Evolutionary conservation across 1,139 yeast genomes (phyloP), one percentile per base, ranked within the genome.

Genomic region (Candida frijolesensis): DNA sequence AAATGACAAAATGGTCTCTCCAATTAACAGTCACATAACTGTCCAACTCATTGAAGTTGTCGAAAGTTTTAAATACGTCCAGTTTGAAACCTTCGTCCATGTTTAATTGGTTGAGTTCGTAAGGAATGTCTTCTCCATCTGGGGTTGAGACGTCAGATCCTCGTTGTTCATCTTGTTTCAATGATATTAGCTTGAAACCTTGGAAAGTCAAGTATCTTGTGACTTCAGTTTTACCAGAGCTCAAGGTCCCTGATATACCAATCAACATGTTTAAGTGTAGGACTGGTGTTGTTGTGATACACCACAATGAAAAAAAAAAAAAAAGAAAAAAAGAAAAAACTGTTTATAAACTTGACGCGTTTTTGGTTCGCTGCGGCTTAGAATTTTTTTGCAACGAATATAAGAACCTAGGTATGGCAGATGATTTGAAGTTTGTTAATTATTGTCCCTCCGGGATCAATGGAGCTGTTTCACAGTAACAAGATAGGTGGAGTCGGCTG

Each of bases 221-320:
- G 1, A 87, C 84, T 54, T 84, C 87, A 2, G 83, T 76, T 57
- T 85, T 83, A 1, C 96, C 96, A 5, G 95, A 78, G 46, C 86
- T 78, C 0, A 80, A 65, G 0, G 91, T 80, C 0, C 96, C 96
- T 0, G 92, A 82, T 9, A 89, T 75, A 1, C 95, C 96, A 45
- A 89, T 81, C 43, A 89, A 74, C 96, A 89, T 89, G 41, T 25
- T 42, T 25, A 25, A 8, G 2, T 25, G 7, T 34, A 10, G 15
- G 47, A 25, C 11, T n/a, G 29, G n/a, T n/a, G 39, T 19, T 6
- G 38, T 35, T 35, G 44, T 18, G 22, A n/a, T 42, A 19, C 14
- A 37, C 9, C 34, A 30, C 6, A 30, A 11, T 4, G 2, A 30
- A 33, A 42, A 25, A 27, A 19, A 14, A 37, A 27, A 33, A 42